phyloP scores from a whole-genome alignment of 345 rosid species.

The Lenwebbia sp. region DNA sequence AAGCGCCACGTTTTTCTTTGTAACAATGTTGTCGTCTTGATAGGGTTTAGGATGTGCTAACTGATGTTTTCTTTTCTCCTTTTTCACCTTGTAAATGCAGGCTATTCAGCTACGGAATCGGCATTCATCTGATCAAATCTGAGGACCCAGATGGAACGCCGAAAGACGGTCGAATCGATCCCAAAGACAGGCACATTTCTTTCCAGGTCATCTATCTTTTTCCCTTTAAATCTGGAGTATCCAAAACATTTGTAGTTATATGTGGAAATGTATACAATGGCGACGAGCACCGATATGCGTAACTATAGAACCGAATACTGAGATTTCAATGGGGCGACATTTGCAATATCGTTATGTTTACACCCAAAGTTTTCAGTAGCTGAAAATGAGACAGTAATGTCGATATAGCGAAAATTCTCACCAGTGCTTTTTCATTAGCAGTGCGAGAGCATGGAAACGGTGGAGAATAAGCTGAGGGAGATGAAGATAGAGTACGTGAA shows the following conservation, averaged over 20 bases:
- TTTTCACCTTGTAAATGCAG: conserved; percentile 7
- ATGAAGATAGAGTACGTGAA: conserved; percentile 32
- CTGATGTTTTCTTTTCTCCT: not conserved
- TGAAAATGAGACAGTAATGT: not conserved
- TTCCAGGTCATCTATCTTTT: conserved; percentile 33
- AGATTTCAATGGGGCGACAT: not conserved
- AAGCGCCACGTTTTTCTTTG: not conserved
- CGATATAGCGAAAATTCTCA: not conserved
- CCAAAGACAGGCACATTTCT: conserved; percentile 66
- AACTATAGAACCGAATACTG: too few relatives aligned
- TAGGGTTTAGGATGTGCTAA: not conserved
- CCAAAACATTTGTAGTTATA: not conserved
- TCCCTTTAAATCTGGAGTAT: not conserved
- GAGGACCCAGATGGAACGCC: conserved; percentile 42
- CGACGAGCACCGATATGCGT: too few relatives aligned
- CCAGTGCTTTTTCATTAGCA: not conserved
- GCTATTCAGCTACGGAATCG: conserved; percentile 62
- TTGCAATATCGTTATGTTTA: not conserved
- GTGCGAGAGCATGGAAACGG: conserved; percentile 45
- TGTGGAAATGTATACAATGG: too few relatives aligned
- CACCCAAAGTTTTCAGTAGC: not conserved
- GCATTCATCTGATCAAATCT: conserved; percentile 52
- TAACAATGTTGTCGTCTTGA: not conserved
- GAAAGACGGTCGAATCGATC: conserved; percentile 31
- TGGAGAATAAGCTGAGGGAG: conserved; percentile 40